These are phyloP conservation scores for Exophiala lecanii-corni DNA, from an alignment of 2,329 filamentous ascomycete species.

Conservation along the genomic window DNA sequence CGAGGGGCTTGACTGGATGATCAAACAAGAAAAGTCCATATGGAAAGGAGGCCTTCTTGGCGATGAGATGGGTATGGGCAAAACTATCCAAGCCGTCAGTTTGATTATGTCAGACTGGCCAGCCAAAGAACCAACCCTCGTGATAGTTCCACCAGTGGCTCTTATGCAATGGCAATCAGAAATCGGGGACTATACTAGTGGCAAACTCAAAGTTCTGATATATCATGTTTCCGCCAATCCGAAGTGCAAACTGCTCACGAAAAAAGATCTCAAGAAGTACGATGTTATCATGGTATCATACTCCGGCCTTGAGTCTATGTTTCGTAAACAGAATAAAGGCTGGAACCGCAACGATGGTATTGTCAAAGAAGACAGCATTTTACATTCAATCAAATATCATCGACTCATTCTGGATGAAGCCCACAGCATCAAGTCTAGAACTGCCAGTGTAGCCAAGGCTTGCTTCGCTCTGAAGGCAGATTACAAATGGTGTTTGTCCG, in stretches of 20 bases:
- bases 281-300: conserved; percentile 97
- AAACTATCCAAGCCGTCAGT: conserved; percentile 96
- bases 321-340: conserved; percentile 87
- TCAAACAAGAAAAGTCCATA: conserved; percentile 73
- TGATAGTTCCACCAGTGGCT: conserved; percentile 87
- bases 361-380: conserved; percentile 70
- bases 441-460: conserved; percentile 86
- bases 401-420: conserved; percentile 92
- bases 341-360: conserved; percentile 75
- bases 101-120: conserved; percentile 98
- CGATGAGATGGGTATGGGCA: conserved; percentile 98
- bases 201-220: conserved; percentile 82
- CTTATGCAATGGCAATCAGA: conserved; percentile 92
- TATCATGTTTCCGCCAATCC: conserved; percentile 76
- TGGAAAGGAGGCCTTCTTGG: conserved; percentile 89
- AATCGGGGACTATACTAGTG: conserved; percentile 75
- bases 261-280: conserved; percentile 71
- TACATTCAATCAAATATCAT: conserved; percentile 84
- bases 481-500: conserved; percentile 94
- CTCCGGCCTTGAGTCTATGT: conserved; percentile 76
- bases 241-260: conserved; percentile 71
- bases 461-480: conserved; percentile 84
- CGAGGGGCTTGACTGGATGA: conserved; percentile 93
- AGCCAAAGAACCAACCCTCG: conserved; percentile 73
- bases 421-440: conserved; percentile 80